These are phyloP conservation scores for Amanita polypyramis DNA, from an alignment of 768 basidiomycete genomes.

Conservation along the genomic window DNA sequence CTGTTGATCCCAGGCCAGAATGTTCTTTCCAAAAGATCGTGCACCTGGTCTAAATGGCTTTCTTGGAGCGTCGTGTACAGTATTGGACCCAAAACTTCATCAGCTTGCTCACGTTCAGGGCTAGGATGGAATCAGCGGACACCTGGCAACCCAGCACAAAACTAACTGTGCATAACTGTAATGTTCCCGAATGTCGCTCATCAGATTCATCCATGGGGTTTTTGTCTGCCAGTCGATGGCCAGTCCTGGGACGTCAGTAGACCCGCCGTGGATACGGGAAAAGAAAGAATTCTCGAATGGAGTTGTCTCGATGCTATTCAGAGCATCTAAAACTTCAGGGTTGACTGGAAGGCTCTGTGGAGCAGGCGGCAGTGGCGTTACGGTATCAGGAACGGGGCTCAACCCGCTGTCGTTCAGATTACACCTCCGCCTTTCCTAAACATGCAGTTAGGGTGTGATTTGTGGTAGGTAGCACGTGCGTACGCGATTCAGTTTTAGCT, in stretches of 20 bases:
- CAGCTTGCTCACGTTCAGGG: constrained; percentile 38
- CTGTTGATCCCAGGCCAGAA: constrained; percentile 79
- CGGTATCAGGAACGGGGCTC: constrained; percentile 13
- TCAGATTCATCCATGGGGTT: constrained; percentile 66
- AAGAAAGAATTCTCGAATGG: constrained; percentile 58
- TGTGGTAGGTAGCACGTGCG: constrained; percentile 8
- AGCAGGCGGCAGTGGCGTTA: constrained; percentile 26
- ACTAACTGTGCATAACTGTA: constrained; percentile 51
- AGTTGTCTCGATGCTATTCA: constrained; percentile 49
- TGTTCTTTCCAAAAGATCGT: constrained; percentile 52
- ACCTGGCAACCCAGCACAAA: no score
- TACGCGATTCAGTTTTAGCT: constrained; percentile 35
- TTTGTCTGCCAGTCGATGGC: constrained; percentile 64
- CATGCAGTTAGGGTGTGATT: constrained; percentile 2
- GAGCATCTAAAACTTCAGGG: constrained; percentile 33
- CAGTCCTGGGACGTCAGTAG: constrained; percentile 21
- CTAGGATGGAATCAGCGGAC: no score
- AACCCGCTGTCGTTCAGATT: constrained; percentile 13
- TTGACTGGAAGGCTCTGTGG: constrained; percentile 17
- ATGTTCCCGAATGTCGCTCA: constrained; percentile 64
- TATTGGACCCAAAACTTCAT: constrained; percentile 41
- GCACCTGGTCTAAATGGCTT: constrained; percentile 57
- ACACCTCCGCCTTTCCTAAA: constrained; percentile 22
- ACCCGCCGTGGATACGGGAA: constrained; percentile 45
- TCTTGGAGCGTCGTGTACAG: constrained; percentile 49